A percentile compares a stretch with the other conserved stretches of the same genome.
Conservation (phyloP, 148 eudicot species). For the Chenopodium suecicum region DNA sequence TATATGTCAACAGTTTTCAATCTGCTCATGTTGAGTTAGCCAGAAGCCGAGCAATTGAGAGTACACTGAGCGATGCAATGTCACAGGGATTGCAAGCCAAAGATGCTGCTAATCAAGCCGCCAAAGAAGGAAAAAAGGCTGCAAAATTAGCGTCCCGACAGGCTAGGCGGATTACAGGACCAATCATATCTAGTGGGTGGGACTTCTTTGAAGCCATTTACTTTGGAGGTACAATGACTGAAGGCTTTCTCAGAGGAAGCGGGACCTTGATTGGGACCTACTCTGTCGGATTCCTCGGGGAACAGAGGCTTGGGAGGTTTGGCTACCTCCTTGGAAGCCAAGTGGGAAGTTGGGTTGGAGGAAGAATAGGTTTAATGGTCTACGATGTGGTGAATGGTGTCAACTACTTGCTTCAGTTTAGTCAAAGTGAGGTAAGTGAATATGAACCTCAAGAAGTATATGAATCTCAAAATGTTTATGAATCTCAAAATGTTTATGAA, state of each 20-base stretch:
- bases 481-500: slow-evolving; percentile 10
- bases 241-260: slow-evolving; percentile 66
- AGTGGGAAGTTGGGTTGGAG: slow-evolving; percentile 87
- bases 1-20: slow-evolving; percentile 60
- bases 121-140: slow-evolving; percentile 66
- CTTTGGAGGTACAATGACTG: slow-evolving; percentile 65
- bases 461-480: slow-evolving; percentile 8
- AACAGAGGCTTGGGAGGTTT: slow-evolving; percentile 67
- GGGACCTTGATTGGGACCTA: slow-evolving; percentile 80
- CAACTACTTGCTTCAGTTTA: slow-evolving; percentile 44
- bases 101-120: slow-evolving; percentile 64
- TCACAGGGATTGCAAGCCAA: slow-evolving; percentile 52
- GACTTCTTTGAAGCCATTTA: slow-evolving; percentile 88
- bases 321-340: slow-evolving; percentile 89
- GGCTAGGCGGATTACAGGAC: slow-evolving; percentile 68
- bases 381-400: slow-evolving; percentile 74
- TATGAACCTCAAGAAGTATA: slow-evolving; percentile 25
- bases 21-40: slow-evolving; percentile 64
- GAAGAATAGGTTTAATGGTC: slow-evolving; percentile 75
- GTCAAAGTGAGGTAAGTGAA: slow-evolving; percentile 28
- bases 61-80: slow-evolving; percentile 47
- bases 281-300: slow-evolving; percentile 58
- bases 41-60: slow-evolving; percentile 52
- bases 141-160: slow-evolving; percentile 64
- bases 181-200: slow-evolving; percentile 74